phyloP scores from a whole-genome alignment of 805 yeast genomes.

The Lipomyces anomalus region DNA sequence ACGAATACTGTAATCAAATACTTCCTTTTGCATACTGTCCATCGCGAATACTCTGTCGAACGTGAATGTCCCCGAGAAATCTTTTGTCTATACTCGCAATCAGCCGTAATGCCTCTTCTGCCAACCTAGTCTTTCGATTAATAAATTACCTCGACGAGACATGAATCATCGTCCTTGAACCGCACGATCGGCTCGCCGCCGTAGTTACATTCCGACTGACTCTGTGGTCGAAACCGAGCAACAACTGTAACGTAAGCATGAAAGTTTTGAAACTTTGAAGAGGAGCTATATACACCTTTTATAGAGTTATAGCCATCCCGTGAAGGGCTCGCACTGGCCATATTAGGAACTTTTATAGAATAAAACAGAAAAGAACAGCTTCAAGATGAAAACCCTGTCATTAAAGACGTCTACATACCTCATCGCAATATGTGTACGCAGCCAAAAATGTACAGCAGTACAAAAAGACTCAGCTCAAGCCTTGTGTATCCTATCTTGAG shows the following conservation, averaged over 20 bases:
- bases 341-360: background rate
- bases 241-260: conserved; percentile 45
- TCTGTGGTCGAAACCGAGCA: conserved; percentile 64
- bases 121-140: background rate
- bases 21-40: conserved; percentile 47
- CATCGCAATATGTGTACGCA: too few species aligned
- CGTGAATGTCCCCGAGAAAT: conserved; percentile 38
- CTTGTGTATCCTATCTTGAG: too few species aligned
- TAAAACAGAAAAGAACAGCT: too few species aligned
- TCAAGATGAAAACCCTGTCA: too few species aligned
- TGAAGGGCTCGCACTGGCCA: conserved; percentile 5
- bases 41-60: conserved; percentile 62
- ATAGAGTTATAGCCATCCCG: conserved; percentile 17
- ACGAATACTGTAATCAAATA: conserved; percentile 53
- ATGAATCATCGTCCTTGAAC: conserved; percentile 27
- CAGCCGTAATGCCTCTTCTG: background rate
- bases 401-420: too few species aligned
- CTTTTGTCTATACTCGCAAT: conserved; percentile 13
- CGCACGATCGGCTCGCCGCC: conserved; percentile 24
- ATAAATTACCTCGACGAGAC: conserved; percentile 21
- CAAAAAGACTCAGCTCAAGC: too few species aligned
- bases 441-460: too few species aligned
- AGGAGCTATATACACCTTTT: conserved; percentile 8
- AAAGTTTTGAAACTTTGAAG: background rate
- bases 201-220: conserved; percentile 32